phyloP scores from a whole-genome alignment of 2,329 filamentous ascomycete genomes.

The Curvularia sp. region DNA sequence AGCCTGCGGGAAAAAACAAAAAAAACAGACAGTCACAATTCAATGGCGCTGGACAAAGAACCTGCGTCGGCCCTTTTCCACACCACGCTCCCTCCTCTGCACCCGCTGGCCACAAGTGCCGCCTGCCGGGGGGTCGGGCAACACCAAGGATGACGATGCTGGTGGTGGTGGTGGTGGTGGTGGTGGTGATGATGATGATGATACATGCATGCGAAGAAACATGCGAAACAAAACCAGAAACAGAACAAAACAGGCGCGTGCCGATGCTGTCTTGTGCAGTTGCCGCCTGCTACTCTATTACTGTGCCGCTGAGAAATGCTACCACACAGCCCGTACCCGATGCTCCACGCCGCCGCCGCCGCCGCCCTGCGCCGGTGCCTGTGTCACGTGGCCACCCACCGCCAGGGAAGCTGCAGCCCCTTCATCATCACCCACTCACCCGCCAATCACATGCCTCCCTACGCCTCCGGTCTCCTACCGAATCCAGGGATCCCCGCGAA shows the following conservation, averaged over 20 bases:
- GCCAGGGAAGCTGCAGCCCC: conserved; percentile 21
- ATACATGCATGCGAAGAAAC: too few species aligned
- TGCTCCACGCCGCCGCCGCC: too few species aligned
- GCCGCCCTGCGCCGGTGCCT: conserved; percentile 9
- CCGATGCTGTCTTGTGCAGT: too few species aligned
- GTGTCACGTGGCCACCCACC: conserved; percentile 11
- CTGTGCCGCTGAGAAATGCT: conserved; percentile 19
- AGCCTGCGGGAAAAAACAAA: conserved; percentile 3
- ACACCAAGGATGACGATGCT: too few species aligned
- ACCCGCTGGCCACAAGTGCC: too few species aligned
- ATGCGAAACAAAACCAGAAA: too few species aligned
- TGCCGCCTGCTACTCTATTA: conserved; percentile 16
- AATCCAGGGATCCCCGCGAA: conserved; percentile 49
- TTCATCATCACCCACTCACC: conserved; percentile 28
- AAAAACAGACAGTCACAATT: neutral
- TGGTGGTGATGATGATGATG: too few species aligned
- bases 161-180: too few species aligned
- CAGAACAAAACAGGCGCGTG: too few species aligned
- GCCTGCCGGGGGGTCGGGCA: too few species aligned
- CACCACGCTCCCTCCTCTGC: too few species aligned
- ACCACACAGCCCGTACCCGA: neutral
- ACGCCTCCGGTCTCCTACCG: conserved; percentile 41
- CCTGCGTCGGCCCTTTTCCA: conserved; percentile 7
- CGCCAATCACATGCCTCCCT: conserved; percentile 38
- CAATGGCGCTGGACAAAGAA: neutral